phyloP scores from a whole-genome alignment of 1,284 basidiomycete species.

The Apiotrichum laibachii region DNA sequence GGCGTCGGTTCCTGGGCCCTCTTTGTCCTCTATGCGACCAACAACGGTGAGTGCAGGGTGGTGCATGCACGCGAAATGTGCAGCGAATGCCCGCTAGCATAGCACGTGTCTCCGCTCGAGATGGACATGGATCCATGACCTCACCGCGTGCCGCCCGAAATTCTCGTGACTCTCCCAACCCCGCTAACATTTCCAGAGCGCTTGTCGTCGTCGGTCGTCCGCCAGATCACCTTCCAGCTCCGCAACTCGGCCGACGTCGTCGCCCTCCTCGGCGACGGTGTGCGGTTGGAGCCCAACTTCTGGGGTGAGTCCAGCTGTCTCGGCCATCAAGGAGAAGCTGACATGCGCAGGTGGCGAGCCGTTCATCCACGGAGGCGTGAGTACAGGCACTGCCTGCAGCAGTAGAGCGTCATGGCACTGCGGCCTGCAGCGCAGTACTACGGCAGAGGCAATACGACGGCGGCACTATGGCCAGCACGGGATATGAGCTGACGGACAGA shows the following conservation, averaged over 20 bases:
- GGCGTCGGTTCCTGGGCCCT: conserved; percentile 44
- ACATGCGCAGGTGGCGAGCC: conserved; percentile 43
- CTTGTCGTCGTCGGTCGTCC: conserved; percentile 45
- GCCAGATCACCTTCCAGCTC: conserved; percentile 48
- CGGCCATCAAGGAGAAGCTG: not conserved
- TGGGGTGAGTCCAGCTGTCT: conserved; percentile 39
- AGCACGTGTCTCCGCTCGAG: too few relatives aligned
- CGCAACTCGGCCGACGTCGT: conserved; percentile 45
- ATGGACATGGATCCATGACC: not conserved
- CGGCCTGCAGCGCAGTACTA: not conserved
- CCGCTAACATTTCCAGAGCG: conserved; percentile 38
- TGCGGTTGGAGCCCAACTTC: conserved; percentile 43
- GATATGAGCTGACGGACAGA: conserved; percentile 20
- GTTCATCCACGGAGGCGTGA: conserved; percentile 50
- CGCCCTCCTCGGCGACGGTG: conserved; percentile 39
- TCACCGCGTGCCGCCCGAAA: not conserved
- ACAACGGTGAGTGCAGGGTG: conserved; percentile 46
- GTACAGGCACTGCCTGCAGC: conserved; percentile 4
- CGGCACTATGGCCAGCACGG: not conserved
- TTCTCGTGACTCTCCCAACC: too few relatives aligned
- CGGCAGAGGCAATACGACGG: not conserved
- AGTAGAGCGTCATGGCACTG: too few relatives aligned
- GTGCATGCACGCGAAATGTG: not conserved
- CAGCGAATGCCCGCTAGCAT: not conserved
- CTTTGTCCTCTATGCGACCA: conserved; percentile 50